Evolutionary conservation across 2,329 filamentous ascomycete genomes (phyloP).

Genomic region (Diaporthe ampelina): DNA sequence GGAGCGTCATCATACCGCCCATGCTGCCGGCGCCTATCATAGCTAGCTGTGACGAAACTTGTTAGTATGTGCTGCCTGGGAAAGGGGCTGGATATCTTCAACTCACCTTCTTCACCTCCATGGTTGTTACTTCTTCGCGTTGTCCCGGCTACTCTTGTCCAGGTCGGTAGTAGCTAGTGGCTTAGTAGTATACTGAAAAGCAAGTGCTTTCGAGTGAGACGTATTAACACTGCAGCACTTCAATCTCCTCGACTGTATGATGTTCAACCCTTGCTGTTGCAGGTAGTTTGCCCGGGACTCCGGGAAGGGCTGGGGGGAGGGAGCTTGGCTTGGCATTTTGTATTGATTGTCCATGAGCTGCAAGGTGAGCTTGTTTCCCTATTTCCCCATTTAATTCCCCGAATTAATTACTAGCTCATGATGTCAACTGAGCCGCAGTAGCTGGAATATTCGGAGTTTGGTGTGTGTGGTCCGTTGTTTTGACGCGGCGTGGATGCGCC

Average conservation of each 20-base stretch:
- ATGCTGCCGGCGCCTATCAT: slow-evolving; percentile 72
- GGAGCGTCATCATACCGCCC: slow-evolving; percentile 71
- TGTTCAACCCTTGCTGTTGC: neutral
- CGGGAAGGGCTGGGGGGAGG: neutral
- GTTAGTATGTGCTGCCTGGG: neutral
- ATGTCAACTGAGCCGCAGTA: neutral
- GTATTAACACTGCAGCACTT: slow-evolving; percentile 35
- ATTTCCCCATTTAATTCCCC: slow-evolving; percentile 16
- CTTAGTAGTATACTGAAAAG: slow-evolving; percentile 28
- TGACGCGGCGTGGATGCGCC: no score
- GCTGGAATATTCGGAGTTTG: neutral
- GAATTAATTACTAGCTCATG: slow-evolving; percentile 17
- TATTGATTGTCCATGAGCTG: neutral
- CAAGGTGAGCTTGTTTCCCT: neutral
- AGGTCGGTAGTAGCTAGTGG: slow-evolving; percentile 12
- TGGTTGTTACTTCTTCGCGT: neutral
- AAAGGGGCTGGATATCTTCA: neutral
- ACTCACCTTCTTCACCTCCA: slow-evolving; percentile 36
- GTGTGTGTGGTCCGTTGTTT: neutral
- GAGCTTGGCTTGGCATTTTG: slow-evolving; percentile 16
- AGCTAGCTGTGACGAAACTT: slow-evolving; percentile 56
- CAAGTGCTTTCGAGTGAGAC: slow-evolving; percentile 31
- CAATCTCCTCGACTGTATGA: slow-evolving; percentile 24
- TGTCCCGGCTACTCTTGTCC: neutral
- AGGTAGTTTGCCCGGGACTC: neutral